Evolutionary conservation across 208 protist species (phyloP).

Genomic region (Trypanosoma caninum): DNA sequence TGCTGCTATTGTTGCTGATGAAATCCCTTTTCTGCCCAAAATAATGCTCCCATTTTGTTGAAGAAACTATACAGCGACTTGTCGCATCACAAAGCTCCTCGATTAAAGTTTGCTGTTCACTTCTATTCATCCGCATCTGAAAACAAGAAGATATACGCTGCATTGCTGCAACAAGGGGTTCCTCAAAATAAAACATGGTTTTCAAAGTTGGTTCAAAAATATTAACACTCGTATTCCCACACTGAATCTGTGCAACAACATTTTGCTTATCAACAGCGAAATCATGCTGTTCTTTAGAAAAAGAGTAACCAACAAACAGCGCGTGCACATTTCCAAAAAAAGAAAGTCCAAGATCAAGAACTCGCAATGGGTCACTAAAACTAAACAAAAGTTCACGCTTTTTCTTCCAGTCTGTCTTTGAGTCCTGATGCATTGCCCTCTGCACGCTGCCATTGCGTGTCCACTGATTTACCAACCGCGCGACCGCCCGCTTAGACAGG

Average conservation of each 20-base stretch:
- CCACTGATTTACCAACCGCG: constrained; percentile 71
- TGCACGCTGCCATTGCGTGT: constrained; percentile 51
- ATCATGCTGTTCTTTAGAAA: background rate
- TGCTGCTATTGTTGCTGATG: background rate
- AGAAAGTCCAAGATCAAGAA: constrained; percentile 15
- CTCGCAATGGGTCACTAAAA: constrained; percentile 13
- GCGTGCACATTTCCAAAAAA: constrained; percentile 50
- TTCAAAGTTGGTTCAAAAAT: constrained; percentile 1
- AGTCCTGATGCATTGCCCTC: background rate
- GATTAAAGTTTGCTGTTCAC: constrained; percentile 26
- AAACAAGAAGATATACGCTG: constrained; percentile 32
- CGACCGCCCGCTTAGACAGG: constrained; percentile 46
- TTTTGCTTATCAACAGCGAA: background rate
- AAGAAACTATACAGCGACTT: background rate
- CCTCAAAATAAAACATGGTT: constrained; percentile 38
- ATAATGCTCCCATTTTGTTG: background rate
- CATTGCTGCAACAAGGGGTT: constrained; percentile 46
- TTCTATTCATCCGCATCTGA: constrained; percentile 10
- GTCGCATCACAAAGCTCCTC: constrained; percentile 10
- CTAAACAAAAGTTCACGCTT: constrained; percentile 22
- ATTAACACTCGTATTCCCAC: background rate
- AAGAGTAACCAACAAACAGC: constrained; percentile 36
- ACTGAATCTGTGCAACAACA: background rate
- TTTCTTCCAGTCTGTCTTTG: background rate
- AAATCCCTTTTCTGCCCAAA: background rate